Conservation (phyloP, 2,329 filamentous ascomycete genomes). For the Diplodia mutila region DNA sequence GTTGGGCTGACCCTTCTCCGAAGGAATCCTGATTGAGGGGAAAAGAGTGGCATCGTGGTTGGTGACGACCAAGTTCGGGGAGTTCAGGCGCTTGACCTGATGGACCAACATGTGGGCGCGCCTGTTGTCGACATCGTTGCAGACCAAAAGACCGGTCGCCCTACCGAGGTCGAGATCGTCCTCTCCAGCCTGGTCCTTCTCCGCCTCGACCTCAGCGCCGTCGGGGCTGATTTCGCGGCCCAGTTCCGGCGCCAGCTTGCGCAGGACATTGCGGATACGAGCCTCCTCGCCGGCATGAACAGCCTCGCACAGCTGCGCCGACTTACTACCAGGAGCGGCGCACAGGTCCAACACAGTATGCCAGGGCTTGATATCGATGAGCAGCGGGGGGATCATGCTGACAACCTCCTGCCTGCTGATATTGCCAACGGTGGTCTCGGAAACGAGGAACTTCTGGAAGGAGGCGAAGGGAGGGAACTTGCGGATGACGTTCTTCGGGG, state of each 20-base stretch:
- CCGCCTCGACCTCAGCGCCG: slow-evolving; percentile 35
- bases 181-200: slow-evolving; percentile 35
- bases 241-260: slow-evolving; percentile 64
- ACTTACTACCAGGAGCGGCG: slow-evolving; percentile 95
- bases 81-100: slow-evolving; percentile 95
- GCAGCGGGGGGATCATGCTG: slow-evolving; percentile 95
- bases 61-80: slow-evolving; percentile 93
- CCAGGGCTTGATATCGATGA: slow-evolving; percentile 87
- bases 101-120: slow-evolving; percentile 96
- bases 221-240: slow-evolving; percentile 59
- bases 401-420: slow-evolving; percentile 97
- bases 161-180: slow-evolving; percentile 77
- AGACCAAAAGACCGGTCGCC: slow-evolving; percentile 87
- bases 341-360: slow-evolving; percentile 96
- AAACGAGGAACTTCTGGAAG: slow-evolving; percentile 97
- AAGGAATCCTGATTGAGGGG: slow-evolving; percentile 84
- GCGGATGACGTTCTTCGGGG: slow-evolving; percentile 91
- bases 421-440: slow-evolving; percentile 95
- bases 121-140: slow-evolving; percentile 96
- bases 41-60: slow-evolving; percentile 98
- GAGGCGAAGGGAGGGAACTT: slow-evolving; percentile 92
- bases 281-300: slow-evolving; percentile 91
- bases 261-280: slow-evolving; percentile 72
- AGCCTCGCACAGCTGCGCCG: slow-evolving; percentile 92
- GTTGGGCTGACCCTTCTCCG: slow-evolving; percentile 58